Evolutionary conservation across 2,329 filamentous ascomycete genomes (phyloP).

Genomic region (Geosmithia putterillii): DNA sequence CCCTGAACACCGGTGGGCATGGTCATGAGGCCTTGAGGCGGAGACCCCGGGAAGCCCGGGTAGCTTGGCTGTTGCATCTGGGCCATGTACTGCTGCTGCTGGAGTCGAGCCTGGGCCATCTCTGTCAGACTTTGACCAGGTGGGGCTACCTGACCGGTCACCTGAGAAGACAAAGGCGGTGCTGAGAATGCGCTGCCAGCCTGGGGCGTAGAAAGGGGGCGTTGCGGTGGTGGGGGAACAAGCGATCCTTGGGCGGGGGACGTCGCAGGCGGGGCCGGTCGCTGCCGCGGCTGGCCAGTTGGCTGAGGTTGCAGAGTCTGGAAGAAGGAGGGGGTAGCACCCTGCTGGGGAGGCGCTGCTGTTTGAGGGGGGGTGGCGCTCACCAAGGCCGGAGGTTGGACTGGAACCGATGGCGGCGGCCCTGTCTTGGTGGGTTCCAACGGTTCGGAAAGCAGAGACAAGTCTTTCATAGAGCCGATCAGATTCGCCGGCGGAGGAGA

Average conservation of each 20-base stretch:
- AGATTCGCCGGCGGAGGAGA: slow-evolving; percentile 31
- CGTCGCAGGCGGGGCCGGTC: slow-evolving; percentile 57
- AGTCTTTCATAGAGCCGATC: slow-evolving; percentile 54
- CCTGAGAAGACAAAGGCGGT: slow-evolving; percentile 68
- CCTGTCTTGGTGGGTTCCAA: slow-evolving; percentile 35
- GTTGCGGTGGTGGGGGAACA: slow-evolving; percentile 62
- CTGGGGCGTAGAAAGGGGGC: slow-evolving; percentile 75
- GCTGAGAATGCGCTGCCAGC: slow-evolving; percentile 61
- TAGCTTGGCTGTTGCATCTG: slow-evolving; percentile 17
- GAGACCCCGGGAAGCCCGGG: slow-evolving; percentile 19
- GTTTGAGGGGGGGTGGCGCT: background rate
- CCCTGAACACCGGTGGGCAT: slow-evolving; percentile 15
- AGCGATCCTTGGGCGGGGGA: slow-evolving; percentile 49
- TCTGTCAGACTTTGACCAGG: slow-evolving; percentile 69
- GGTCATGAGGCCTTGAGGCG: slow-evolving; percentile 23
- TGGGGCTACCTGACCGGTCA: slow-evolving; percentile 67
- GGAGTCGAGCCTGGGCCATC: slow-evolving; percentile 52
- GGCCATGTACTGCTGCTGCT: slow-evolving; percentile 39
- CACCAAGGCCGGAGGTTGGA: slow-evolving; percentile 14
- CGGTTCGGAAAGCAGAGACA: slow-evolving; percentile 40
- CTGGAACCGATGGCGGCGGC: slow-evolving; percentile 13
- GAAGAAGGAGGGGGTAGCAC: slow-evolving; percentile 49
- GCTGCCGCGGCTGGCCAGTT: slow-evolving; percentile 39
- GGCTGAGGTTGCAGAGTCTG: slow-evolving; percentile 32
- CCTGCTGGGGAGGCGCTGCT: slow-evolving; percentile 29